These are phyloP conservation scores for Endoconidiophora laricicola DNA, from an alignment of 2,329 filamentous ascomycete species.

Conservation along the genomic window DNA sequence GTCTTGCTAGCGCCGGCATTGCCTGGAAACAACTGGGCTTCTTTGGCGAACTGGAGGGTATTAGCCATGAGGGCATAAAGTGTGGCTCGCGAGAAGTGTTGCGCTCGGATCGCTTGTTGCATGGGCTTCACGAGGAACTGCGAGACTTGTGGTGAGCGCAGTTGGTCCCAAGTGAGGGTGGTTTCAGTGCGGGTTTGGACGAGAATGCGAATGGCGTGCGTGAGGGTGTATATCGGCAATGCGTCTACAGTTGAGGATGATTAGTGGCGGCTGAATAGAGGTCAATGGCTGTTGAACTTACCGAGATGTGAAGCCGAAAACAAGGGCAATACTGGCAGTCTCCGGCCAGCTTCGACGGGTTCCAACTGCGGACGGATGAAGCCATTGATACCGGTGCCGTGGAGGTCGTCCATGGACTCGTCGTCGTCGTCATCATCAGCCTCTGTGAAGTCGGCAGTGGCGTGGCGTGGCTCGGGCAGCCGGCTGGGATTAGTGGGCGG, in stretches of 20 bases:
- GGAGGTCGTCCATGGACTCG: slow-evolving; percentile 16
- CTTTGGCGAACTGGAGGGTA: slow-evolving; percentile 82
- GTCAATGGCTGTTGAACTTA: slow-evolving; percentile 22
- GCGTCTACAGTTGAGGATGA: slow-evolving; percentile 39
- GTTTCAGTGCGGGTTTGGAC: slow-evolving; percentile 79
- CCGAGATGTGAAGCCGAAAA: slow-evolving; percentile 67
- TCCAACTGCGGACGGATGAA: slow-evolving; percentile 13
- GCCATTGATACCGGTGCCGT: slow-evolving; percentile 22
- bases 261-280: neutral
- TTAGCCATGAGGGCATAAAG: slow-evolving; percentile 87
- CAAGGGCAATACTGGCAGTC: slow-evolving; percentile 45
- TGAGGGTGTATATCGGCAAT: slow-evolving; percentile 77
- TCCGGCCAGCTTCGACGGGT: slow-evolving; percentile 13
- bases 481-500: slow-evolving; percentile 19
- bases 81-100: slow-evolving; percentile 73
- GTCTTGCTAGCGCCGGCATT: slow-evolving; percentile 74
- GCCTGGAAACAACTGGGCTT: slow-evolving; percentile 63
- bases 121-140: slow-evolving; percentile 94
- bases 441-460: slow-evolving; percentile 49
- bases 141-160: slow-evolving; percentile 87
- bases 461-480: slow-evolving; percentile 27
- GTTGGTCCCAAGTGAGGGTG: slow-evolving; percentile 82
- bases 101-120: slow-evolving; percentile 68
- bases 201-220: slow-evolving; percentile 74
- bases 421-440: slow-evolving; percentile 37